Evolutionary conservation across 2,329 filamentous ascomycete genomes (phyloP), one percentile per base, ranked within the genome.

Genomic region (Raffaelea ambrosiae): DNA sequence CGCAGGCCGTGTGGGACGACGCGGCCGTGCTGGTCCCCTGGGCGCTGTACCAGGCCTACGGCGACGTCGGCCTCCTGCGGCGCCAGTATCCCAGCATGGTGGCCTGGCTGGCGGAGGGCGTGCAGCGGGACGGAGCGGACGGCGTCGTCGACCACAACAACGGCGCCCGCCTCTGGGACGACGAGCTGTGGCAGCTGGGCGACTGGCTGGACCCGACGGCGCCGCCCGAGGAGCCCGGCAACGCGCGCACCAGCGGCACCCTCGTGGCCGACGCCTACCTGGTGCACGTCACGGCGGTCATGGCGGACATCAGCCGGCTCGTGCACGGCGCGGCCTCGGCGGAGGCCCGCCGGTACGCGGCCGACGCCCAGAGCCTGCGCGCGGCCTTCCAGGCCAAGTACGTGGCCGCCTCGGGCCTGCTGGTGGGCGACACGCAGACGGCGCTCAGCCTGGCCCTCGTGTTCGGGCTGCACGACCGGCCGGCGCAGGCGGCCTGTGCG

Each of bases 201-300:
- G 66, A 69, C 54, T 69, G 67, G 66, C 62, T 70, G 3, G 66
- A 69, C 50, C 66, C 66, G 3, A 55, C 56, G 16, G 64, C 67
- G 1, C 65, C 67, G 3, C 55, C 63, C 3, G 54, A 59, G 5
- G 52, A 62, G 26, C 64, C 67, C 0, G 61, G 54, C 16, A 48
- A 55, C 10, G 61, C 58, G 1, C 59, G 54, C 16, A 69, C 66
- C 0, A 59, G 65, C 46, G 53, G 56, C 8, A 57, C 57, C 22
- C 55, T 67, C 16, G 63, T 68, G 2, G 64, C 66, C 0, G 62
- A 69, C 47, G 62, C 62, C 2, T 69, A 66, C 50, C 59, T 70
- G 4, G 61, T 63, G 8, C 59, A 62, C 44, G 57, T 65, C 5
- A 66, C 64, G 2, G 49, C 52, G 7, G 48, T 62, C 0, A 49